Evolutionary conservation across 176 grass and related monocot genomes (phyloP), one percentile per base, ranked within the genome.

Genomic region (Melocanna baccifera): DNA sequence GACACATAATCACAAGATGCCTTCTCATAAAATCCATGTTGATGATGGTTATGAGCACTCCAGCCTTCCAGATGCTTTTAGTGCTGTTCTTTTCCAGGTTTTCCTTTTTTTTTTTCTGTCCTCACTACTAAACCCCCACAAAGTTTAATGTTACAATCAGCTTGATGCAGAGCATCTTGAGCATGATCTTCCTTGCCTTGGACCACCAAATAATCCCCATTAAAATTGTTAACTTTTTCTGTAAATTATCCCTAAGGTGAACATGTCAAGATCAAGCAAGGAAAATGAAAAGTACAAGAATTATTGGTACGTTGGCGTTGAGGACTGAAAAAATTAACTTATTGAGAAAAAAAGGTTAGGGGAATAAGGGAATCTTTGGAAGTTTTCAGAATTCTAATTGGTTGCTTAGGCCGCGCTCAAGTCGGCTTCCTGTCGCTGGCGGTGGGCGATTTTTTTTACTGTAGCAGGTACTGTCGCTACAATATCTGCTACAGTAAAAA

Each of bases 81-180:
- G 82, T 92, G 93, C 77, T 86, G 18, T 87, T 83, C 69, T 90
- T 89, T 90, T 84, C 47, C 81, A 80, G 20, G 62, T 46, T 62
- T 88, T 53, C 14, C 10, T 9, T 51, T 61, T 81, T 30, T 1
- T 84, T 85, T 40, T 61, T 2, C 57, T 39, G 9, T 47, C 56
- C 25, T 84, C 75, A 78, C 73, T 83, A 90, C 42, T 91, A 46
- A 84, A 87, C 81, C 85, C 85, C 58, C 65, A 85, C 77, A 87
- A 91, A 89, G 71, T 69, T 89, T 76, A 85, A 81, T 88, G 86
- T 95, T 90, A 70, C 82, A 69, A 66, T 92, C 93, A 90, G 76
- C 75, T 80, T 80, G 88, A 88, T 87, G 71, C 75, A 73, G 73
- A 84, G 79, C 90, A 92, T 92, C 86, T 92, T 88, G 76, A 80